Conservation (phyloP, 2,329 filamentous ascomycete genomes). For the Pseudogymnoascus verrucosus region DNA sequence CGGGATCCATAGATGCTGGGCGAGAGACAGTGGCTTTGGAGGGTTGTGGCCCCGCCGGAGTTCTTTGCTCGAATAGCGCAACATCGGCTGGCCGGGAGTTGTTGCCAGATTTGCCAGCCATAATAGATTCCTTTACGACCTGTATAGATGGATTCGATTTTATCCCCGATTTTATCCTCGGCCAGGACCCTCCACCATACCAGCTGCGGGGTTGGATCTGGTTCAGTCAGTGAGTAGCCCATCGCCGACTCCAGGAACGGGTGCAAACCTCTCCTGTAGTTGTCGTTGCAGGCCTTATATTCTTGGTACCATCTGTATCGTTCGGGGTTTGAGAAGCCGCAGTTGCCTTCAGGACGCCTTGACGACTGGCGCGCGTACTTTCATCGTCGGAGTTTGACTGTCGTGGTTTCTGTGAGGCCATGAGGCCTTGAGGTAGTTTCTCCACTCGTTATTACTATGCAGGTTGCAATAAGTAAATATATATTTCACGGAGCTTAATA, state of each 20-base stretch:
- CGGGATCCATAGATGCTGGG: conserved; percentile 26
- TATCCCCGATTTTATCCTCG: conserved; percentile 45
- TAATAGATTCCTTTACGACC: conserved; percentile 52
- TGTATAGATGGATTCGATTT: conserved; percentile 54
- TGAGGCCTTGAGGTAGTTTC: conserved; percentile 1
- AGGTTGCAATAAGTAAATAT: background rate
- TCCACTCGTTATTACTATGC: background rate
- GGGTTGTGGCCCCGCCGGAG: conserved; percentile 12
- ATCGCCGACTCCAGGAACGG: background rate
- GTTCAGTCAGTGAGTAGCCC: background rate
- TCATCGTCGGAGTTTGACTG: conserved; percentile 7
- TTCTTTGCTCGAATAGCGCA: conserved; percentile 23
- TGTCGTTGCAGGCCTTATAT: background rate
- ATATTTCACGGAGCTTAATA: background rate
- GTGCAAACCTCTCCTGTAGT: background rate
- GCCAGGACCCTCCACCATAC: conserved; percentile 51
- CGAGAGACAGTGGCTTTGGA: conserved; percentile 13
- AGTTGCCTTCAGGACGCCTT: background rate
- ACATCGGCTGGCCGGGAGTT: conserved; percentile 20
- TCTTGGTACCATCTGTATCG: background rate
- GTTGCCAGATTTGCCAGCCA: conserved; percentile 37
- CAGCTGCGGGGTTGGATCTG: conserved; percentile 36
- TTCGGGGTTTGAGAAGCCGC: background rate
- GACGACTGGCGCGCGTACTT: background rate
- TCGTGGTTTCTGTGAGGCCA: conserved; percentile 6